A percentile compares a stretch with the other conserved stretches of the same genome.
Evolutionary conservation across 129 eudicot species (phyloP).

Genomic region (Arctium minus): DNA sequence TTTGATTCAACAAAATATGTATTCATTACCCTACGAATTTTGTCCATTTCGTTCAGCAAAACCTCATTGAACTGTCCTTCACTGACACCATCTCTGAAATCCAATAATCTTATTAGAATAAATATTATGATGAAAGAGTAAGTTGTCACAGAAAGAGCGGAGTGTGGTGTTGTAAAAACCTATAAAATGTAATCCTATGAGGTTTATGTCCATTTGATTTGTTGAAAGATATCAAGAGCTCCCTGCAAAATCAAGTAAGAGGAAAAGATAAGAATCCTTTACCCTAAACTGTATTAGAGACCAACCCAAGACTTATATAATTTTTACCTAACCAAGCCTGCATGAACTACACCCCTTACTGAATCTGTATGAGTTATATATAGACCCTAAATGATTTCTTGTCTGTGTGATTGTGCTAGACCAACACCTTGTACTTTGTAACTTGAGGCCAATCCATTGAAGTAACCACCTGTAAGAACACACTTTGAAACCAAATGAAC

Average conservation of each 20-base stretch:
- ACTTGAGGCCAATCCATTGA: slow-evolving; percentile 93
- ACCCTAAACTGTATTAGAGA: too few species aligned
- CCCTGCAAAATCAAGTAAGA: slow-evolving; percentile 40
- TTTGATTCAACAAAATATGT: neutral
- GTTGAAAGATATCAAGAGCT: slow-evolving; percentile 38
- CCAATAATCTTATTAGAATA: too few species aligned
- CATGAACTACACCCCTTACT: too few species aligned
- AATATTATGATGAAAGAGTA: too few species aligned
- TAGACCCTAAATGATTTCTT: slow-evolving; percentile 69
- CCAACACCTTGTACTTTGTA: slow-evolving; percentile 56
- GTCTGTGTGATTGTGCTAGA: slow-evolving; percentile 64
- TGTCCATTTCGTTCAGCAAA: too few species aligned
- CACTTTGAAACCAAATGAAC: too few species aligned
- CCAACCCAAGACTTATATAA: too few species aligned
- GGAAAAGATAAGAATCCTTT: neutral
- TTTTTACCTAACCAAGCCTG: too few species aligned
- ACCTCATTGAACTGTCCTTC: too few species aligned
- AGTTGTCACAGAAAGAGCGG: too few species aligned
- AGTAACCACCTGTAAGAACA: too few species aligned
- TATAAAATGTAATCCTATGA: slow-evolving; percentile 57
- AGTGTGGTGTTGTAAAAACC: slow-evolving; percentile 21
- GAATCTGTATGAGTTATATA: slow-evolving; percentile 13
- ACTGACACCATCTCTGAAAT: too few species aligned
- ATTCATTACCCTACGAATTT: neutral
- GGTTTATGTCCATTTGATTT: slow-evolving; percentile 40